Base-by-base conservation (phyloP, 371 early-diverging fungal genomes). In the Lichtheimia ornata region DNA sequence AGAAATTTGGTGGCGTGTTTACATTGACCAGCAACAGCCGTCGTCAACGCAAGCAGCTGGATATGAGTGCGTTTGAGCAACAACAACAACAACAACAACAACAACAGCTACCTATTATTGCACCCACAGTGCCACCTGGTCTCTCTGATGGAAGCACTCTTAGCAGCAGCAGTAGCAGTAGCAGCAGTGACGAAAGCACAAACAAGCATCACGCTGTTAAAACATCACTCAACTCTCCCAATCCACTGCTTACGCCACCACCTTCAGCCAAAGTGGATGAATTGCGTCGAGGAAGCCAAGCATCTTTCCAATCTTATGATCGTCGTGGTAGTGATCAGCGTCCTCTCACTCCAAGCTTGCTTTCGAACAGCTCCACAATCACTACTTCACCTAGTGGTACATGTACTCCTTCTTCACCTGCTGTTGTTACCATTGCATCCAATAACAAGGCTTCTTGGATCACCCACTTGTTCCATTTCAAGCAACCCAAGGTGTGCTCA, bases 401-500 rank as follows among this genome's bases (percentile, higher is more conserved):
- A 18, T 18, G 50, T 59, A 35, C 35, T 11, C 52, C 69, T 50
- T 49, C 59, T 30, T 20, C 54, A 54, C 54, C 54, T 17, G 54
- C 35, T 1, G 28, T 40, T 7, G 5, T 69, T 25, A 24, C 35
- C 11, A 35, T 65, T 13, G 41, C 61, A 12, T 64, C 67, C 35
- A 47, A 47, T 15, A 47, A 47, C 44, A 73, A 69, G 40, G 42
- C 74, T 0, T 73, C 74, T 3, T 81, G 81, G 81, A 63, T 81
- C 0, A 66, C 68, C 14, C 67, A 77, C 15, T 68, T 81, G 17
- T 81, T 81, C 66, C 68, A 75, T 56, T 77, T 81, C 42, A 81
- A 81, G 56, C 77, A 81, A 20, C 81, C 81, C 15, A 81, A 81
- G 40, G 69, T 76, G 3, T 74, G 79, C 51, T 68, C 71, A 3